phyloP scores from a whole-genome alignment of 768 basidiomycete species.

The Phaffia australis region DNA sequence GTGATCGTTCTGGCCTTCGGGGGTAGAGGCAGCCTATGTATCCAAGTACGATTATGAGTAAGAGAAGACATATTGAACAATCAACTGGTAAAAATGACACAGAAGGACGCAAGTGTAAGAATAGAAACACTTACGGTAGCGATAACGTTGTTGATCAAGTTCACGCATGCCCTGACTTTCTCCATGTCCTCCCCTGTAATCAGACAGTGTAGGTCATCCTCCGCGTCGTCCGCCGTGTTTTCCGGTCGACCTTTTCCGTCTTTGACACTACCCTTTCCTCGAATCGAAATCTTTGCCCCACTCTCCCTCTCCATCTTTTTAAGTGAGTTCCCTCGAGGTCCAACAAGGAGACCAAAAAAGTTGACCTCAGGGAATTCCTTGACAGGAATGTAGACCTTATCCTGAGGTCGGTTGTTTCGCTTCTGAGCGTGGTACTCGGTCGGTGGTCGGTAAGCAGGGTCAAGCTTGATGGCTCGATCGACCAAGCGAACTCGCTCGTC shows the following conservation, averaged over 20 bases:
- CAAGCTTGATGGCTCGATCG: slow-evolving; percentile 91
- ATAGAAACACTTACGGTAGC: slow-evolving; percentile 62
- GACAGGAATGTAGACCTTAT: slow-evolving; percentile 98
- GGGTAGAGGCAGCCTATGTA: slow-evolving; percentile 85
- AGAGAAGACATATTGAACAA: not conserved
- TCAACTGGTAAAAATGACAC: not conserved
- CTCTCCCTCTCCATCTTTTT: slow-evolving; percentile 99
- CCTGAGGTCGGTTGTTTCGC: slow-evolving; percentile 81
- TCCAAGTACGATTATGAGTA: not conserved
- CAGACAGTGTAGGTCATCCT: slow-evolving; percentile 97
- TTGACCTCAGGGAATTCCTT: slow-evolving; percentile 99
- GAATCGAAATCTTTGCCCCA: slow-evolving; percentile 95
- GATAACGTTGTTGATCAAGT: slow-evolving; percentile 92
- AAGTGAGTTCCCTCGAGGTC: slow-evolving; percentile 95
- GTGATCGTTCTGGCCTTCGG: slow-evolving; percentile 98
- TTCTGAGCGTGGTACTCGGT: slow-evolving; percentile 94
- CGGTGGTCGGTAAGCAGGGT: slow-evolving; percentile 94
- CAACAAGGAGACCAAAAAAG: slow-evolving; percentile 95
- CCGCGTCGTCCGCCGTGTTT: slow-evolving; percentile 88
- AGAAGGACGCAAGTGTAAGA: not conserved
- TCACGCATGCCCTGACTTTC: slow-evolving; percentile 82
- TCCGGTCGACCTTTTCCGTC: slow-evolving; percentile 95
- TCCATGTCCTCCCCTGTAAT: slow-evolving; percentile 86
- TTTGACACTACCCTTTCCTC: slow-evolving; percentile 97
- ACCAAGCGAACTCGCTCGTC: slow-evolving; percentile 70